phyloP scores from a whole-genome alignment of 371 early-diverging fungal species.

The Rhizopus stolonifer region DNA sequence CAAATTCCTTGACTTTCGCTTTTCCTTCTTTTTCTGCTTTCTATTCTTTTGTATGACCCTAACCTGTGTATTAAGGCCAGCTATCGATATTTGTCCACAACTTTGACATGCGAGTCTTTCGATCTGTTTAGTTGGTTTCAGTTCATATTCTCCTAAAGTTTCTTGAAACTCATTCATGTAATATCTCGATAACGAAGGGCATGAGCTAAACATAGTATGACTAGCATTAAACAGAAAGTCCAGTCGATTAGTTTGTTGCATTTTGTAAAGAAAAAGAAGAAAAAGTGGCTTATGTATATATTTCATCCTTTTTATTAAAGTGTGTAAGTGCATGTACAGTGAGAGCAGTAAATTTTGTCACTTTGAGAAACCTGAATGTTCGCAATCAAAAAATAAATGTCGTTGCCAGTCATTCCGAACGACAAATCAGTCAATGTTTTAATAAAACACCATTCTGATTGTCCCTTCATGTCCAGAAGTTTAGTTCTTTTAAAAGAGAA shows the following conservation, averaged over 20 bases:
- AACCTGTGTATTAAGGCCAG: slow-evolving; percentile 30
- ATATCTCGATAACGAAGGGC: slow-evolving; percentile 37
- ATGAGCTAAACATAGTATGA: slow-evolving; percentile 19
- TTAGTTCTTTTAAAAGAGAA: no score
- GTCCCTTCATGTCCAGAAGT: no score
- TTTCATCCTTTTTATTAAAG: no score
- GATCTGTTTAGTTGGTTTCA: slow-evolving; percentile 22
- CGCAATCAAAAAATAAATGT: no score
- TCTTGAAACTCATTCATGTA: slow-evolving; percentile 47
- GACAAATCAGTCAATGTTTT: no score
- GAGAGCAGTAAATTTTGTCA: no score
- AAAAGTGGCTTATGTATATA: slow-evolving; percentile 4
- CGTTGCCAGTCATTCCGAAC: no score
- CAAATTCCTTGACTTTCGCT: slow-evolving; percentile 10
- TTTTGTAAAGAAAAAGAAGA: slow-evolving; percentile 5
- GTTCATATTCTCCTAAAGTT: slow-evolving; percentile 26
- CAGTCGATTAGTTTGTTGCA: slow-evolving; percentile 30
- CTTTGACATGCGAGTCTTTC: slow-evolving; percentile 27
- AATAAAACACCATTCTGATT: no score
- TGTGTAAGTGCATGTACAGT: no score
- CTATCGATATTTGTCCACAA: slow-evolving; percentile 38
- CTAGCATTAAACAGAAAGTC: slow-evolving; percentile 40
- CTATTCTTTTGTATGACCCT: slow-evolving; percentile 9
- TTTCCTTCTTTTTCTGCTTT: slow-evolving; percentile 8
- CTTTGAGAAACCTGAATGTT: no score